Base-by-base conservation (phyloP, 2,329 filamentous ascomycete species). In the Sporothrix variecibatus region DNA sequence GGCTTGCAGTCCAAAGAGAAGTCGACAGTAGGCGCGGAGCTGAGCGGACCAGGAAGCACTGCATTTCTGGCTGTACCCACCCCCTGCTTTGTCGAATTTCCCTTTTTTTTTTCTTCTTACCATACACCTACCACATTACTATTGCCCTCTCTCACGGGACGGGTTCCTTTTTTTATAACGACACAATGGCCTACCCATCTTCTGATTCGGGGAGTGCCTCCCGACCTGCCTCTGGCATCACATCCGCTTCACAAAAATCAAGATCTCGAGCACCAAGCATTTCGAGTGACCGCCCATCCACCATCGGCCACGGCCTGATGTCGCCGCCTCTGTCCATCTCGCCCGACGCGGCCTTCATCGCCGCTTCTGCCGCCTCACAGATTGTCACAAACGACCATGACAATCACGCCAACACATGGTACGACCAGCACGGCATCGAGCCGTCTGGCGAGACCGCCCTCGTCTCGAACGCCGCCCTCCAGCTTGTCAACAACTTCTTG, bases 381-480 rank as follows among this genome's bases (percentile, higher is more conserved):
- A 95, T 97, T 76, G 91, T 98, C 78, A 95, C 94, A 74, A 94
- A 94, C 80, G 92, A 97, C 80, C 92, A 96, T 82, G 93, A 95
- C 79, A 90, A 88, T 77, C 91, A 92, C 80, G 87, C 91, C 74
- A 89, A 91, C 78, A 86, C 90, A 70, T 91, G 91, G 87, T 89
- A 91, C 79, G 90, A 93, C 79, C 88, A 92, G 76, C 88, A 92
- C 77, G 89, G 89, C 70, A 87, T 91, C 73, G 88, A 91, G 77
- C 87, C 89, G 0, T 88, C 89, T 4, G 87, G 87, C 74, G 91
- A 93, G 77, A 90, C 91, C 23, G 93, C 93, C 23, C 81, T 92
- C 68, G 93, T 97, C 74, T 92, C 94, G 0, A 86, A 88, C 1
- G 87, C 88, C 38, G 93, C 96, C 0, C 85, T 98, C 51, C 87